These are phyloP conservation scores for Xylaria sp. DNA, from an alignment of 2,329 filamentous ascomycete species.

Conservation along the genomic window DNA sequence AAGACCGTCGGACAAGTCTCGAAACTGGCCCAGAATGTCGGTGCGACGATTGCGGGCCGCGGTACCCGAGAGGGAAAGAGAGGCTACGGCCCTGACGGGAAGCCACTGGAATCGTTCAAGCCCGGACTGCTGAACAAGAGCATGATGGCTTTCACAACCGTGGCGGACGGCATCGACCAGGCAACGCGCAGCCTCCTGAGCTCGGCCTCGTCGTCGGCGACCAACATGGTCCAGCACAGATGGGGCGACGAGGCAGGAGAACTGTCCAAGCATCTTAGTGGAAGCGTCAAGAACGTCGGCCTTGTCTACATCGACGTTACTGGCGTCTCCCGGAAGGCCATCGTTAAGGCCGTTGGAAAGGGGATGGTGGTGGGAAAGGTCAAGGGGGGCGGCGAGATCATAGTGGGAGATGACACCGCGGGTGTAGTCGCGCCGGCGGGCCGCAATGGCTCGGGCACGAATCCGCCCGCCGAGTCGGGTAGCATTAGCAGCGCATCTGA, in stretches of 20 bases:
- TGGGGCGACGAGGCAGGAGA: slow-evolving; percentile 86
- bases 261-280: slow-evolving; percentile 73
- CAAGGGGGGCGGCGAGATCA: slow-evolving; percentile 72
- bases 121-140: slow-evolving; percentile 93
- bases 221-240: slow-evolving; percentile 82
- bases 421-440: slow-evolving; percentile 26
- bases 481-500: slow-evolving; percentile 26
- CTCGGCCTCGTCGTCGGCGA: slow-evolving; percentile 76
- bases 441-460: slow-evolving; percentile 22
- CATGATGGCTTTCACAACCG: slow-evolving; percentile 92
- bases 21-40: slow-evolving; percentile 86
- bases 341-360: slow-evolving; percentile 94
- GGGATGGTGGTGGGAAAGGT: slow-evolving; percentile 91
- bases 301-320: slow-evolving; percentile 97
- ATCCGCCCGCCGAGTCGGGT: slow-evolving; percentile 21
- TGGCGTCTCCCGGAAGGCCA: slow-evolving; percentile 83
- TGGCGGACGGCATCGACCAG: slow-evolving; percentile 91
- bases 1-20: slow-evolving; percentile 86
- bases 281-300: slow-evolving; percentile 93
- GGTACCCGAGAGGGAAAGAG: slow-evolving; percentile 57
- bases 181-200: slow-evolving; percentile 78
- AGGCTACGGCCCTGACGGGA: slow-evolving; percentile 72
- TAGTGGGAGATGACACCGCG: slow-evolving; percentile 66
- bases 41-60: slow-evolving; percentile 72
- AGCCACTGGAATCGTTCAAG: slow-evolving; percentile 69